Evolutionary conservation across 176 grass and related monocot species (phyloP).

Genomic region (Stipa capillata): DNA sequence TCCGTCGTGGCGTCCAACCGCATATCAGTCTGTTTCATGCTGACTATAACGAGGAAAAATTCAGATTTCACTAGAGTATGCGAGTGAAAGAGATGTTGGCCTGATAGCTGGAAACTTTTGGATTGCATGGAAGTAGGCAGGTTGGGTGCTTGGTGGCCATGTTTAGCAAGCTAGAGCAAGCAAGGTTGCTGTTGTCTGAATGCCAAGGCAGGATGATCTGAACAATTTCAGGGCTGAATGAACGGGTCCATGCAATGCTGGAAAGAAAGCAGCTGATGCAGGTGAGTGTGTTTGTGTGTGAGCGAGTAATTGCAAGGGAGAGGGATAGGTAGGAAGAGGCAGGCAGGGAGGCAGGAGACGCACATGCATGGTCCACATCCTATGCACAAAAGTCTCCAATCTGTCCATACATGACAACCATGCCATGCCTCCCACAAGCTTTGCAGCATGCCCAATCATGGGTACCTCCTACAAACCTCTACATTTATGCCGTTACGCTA

Average conservation of each 20-base stretch:
- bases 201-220: slow-evolving; percentile 1
- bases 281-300: not conserved
- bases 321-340: not conserved
- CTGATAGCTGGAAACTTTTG: not conserved
- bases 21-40: not conserved
- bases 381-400: slow-evolving; percentile 12
- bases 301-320: slow-evolving; percentile 7
- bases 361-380: slow-evolving; percentile 7
- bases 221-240: slow-evolving; percentile 1
- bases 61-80: not conserved
- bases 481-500: slow-evolving; percentile 26
- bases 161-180: not conserved
- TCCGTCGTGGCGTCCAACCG: not conserved
- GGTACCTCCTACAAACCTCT: not conserved
- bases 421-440: not conserved
- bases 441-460: slow-evolving; percentile 6
- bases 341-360: not conserved
- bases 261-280: not conserved
- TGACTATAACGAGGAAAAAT: not conserved
- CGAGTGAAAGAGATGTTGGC: not conserved
- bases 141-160: not conserved
- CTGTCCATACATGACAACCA: slow-evolving; percentile 17
- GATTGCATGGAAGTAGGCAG: not conserved
- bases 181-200: not conserved
- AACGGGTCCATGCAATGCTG: slow-evolving; percentile 3